Base-by-base conservation (phyloP, 2,329 filamentous ascomycete species). In the Calonectria multiphialidica region DNA sequence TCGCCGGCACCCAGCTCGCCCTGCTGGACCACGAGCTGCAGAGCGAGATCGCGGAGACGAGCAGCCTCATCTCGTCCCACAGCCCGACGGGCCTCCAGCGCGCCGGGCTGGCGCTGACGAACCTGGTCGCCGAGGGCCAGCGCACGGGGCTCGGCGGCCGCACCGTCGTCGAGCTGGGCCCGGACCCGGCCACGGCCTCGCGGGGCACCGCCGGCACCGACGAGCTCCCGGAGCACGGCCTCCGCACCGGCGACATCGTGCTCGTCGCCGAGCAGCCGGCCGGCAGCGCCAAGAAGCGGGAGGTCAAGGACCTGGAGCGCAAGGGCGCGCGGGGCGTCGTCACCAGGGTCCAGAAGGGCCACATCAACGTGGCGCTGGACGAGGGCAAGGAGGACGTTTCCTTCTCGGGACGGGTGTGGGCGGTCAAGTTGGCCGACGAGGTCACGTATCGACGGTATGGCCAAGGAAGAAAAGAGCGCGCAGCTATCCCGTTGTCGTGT, bases 71-170 rank as follows among this genome's bases (percentile, higher is more conserved):
- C 71, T 88, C 91, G 53, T 89, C 89, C 55, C 90, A 93, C 82
- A 91, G 92, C 59, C 94, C 95, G 5, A 86, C 89, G 0, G 87
- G 90, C 1, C 90, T 97, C 15, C 90, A 94, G 80, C 91, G 93
- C 71, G 93, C 93, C 7, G 95, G 95, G n/a, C 88, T 95, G 47
- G 95, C 95, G 37, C 87, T 97, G 78, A 91, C 92, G 18, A 96
- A 96, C 83, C 90, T 98, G 10, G 86, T 90, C 37, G 86, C 98
- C 40, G 87, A 89, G 13, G 93, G 93, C 21, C 94, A 94, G 81
- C 93, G 96, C 35, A 99, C 97, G 0, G 97, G 97, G 0, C 88
- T 98, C 44, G 97, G 96, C 18, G 97, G 97, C n/a, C 94, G 95
- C 75, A 95, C 94, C 0, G 93, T 99, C 2, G 86, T 98, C 4